Conservation (phyloP, 2,329 filamentous ascomycete species). For the Apiospora arundinis region DNA sequence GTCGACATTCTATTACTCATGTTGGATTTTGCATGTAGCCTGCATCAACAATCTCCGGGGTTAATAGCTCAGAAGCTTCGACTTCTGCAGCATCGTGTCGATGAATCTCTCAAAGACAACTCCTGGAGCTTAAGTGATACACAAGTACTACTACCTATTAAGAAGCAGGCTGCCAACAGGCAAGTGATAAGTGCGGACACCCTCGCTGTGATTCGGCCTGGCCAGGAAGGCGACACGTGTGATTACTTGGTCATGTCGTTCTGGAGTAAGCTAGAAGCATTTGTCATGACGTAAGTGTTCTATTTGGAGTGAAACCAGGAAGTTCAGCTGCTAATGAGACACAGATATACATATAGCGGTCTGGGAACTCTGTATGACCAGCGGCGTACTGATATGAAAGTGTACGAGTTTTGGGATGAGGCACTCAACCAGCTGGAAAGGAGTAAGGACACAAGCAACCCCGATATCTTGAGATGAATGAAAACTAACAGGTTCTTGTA, state of each 20-base stretch:
- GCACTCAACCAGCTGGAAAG: slow-evolving; percentile 41
- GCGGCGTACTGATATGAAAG: slow-evolving; percentile 44
- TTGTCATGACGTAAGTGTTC: slow-evolving; percentile 57
- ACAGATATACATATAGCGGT: slow-evolving; percentile 62
- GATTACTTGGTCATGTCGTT: slow-evolving; percentile 67
- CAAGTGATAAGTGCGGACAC: slow-evolving; percentile 65
- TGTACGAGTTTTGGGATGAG: slow-evolving; percentile 49
- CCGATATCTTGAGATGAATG: slow-evolving; percentile 7
- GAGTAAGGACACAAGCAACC: slow-evolving; percentile 35
- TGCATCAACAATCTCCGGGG: slow-evolving; percentile 67
- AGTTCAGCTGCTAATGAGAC: slow-evolving; percentile 25
- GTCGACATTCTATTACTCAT: slow-evolving; percentile 70
- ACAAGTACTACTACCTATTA: slow-evolving; percentile 62
- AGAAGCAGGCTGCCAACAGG: slow-evolving; percentile 53
- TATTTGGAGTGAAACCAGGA: neutral
- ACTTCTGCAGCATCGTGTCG: slow-evolving; percentile 66
- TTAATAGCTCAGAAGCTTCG: slow-evolving; percentile 65
- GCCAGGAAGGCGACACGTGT: slow-evolving; percentile 48
- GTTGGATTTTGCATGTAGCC: slow-evolving; percentile 72
- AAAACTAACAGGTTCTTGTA: slow-evolving; percentile 33
- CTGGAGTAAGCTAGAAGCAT: slow-evolving; percentile 65
- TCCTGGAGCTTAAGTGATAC: slow-evolving; percentile 55
- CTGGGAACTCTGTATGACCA: slow-evolving; percentile 50
- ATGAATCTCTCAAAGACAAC: slow-evolving; percentile 54
- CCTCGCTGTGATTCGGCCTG: slow-evolving; percentile 57